Base-by-base conservation (phyloP, 2,329 filamentous ascomycete species). In the Neonectria neomacrospora region DNA sequence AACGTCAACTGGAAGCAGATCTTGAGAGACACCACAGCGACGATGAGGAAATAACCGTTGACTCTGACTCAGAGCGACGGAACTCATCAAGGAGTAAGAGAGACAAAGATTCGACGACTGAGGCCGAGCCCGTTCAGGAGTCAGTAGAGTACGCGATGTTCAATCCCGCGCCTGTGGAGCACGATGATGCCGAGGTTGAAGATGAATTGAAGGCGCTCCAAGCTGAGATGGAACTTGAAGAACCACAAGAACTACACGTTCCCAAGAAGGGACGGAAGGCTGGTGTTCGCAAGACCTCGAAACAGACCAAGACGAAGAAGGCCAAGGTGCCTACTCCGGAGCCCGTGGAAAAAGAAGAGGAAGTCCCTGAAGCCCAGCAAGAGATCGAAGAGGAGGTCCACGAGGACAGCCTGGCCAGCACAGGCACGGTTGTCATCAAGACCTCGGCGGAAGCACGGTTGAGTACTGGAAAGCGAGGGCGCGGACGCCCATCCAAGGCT, bases 1-100 rank as follows among this genome's bases (percentile, higher is more conserved):
- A 92, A 54, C 85, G 85, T 22, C 87, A 87, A 52, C 80, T 92
- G 1, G 85, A 91, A 71, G 88, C 86, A 2, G 90, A 91, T 61
- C 81, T 92, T 10, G 86, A 90, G 45, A 80, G 82, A 30, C 85
- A 83, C 1, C 72, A 85, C 26, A 83, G 82, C 2, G 85, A 89
- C 30, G 83, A 85, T 14, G 86, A 88, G 47, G 81, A 82, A 34
- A 75, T 82, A 8, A 78, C 77, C 5, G 77, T 79, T 6, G 80
- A 84, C 61, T 84, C 81, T 6, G 83, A 84, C 52, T 80, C 80
- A 0, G 82, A 82, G 67, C 76, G 79, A 45, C 75, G 74, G 12
- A 80, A 78, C 54, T 71, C 71, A 0, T 79, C 55, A 34, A 66
- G 65, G 58, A 30, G 67, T 12, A 77, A 76, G 66, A 66, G 69